Evolutionary conservation across 1,284 basidiomycete species (phyloP).

Genomic region (Malassezia globosa): DNA sequence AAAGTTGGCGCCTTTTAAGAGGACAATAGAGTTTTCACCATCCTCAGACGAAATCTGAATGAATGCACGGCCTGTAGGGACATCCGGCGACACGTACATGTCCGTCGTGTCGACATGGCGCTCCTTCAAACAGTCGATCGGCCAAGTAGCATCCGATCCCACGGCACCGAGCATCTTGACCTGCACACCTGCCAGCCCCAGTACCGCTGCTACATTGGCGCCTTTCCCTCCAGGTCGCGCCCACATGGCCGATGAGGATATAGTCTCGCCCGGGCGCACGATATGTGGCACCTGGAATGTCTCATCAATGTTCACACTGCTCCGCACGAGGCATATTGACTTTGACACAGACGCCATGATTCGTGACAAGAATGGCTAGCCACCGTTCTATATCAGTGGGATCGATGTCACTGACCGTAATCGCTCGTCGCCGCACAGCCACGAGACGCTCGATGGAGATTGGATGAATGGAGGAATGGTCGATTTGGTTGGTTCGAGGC

Average conservation of each 20-base stretch:
- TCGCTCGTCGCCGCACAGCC: background rate
- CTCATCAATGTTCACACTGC: slow-evolving; percentile 45
- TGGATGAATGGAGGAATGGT: too few species aligned
- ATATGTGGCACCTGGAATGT: slow-evolving; percentile 40
- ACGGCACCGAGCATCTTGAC: slow-evolving; percentile 32
- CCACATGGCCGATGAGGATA: slow-evolving; percentile 30
- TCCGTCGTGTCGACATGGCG: slow-evolving; percentile 23
- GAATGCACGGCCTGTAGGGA: slow-evolving; percentile 39
- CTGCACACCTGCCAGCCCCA: slow-evolving; percentile 28
- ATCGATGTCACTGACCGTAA: background rate
- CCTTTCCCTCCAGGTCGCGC: slow-evolving; percentile 43
- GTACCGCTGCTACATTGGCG: slow-evolving; percentile 39
- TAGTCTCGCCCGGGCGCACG: slow-evolving; percentile 36
- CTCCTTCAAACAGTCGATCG: slow-evolving; percentile 30
- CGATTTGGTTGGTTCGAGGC: too few species aligned
- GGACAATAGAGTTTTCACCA: slow-evolving; percentile 45
- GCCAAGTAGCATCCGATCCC: slow-evolving; percentile 40
- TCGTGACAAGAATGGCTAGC: too few species aligned
- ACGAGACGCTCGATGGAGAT: too few species aligned
- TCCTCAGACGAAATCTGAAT: slow-evolving; percentile 39
- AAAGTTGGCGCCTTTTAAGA: slow-evolving; percentile 42
- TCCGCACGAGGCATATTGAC: slow-evolving; percentile 32
- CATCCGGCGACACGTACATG: slow-evolving; percentile 23
- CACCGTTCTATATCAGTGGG: too few species aligned
- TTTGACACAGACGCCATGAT: background rate